Evolutionary conservation across 2,329 filamentous ascomycete genomes (phyloP), one percentile per base, ranked within the genome.

Genomic region (Tolypocladium endophyticum): DNA sequence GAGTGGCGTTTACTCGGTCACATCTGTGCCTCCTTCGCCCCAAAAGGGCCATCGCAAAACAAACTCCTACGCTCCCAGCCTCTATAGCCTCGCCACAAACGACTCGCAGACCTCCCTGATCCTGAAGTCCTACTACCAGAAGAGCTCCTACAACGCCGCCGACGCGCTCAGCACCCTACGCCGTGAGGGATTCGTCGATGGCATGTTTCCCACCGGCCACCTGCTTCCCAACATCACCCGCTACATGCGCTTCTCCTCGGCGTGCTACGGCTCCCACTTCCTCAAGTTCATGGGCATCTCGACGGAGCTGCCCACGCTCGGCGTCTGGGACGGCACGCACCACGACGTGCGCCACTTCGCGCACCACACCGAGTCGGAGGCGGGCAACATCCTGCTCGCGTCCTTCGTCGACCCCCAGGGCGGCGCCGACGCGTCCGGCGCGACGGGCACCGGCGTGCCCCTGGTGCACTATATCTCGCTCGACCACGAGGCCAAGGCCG

Each of bases 401-500:
- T 90, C 87, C 0, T 89, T 88, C 66, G 82, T 88, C 47, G 87
- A 90, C 66, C 80, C 84, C 2, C 81, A 87, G 59, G 87, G 87
- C 36, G 86, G 86, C 3, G 82, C 85, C 2, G 86, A 88, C 65
- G 79, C 83, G 0, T 80, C 81, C 4, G 87, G 87, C 1, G 80
- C 84, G 28, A 87, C 83, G 1, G 82, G 83, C 41, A 86, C 83
- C 0, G 86, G 86, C 0, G 81, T 89, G 59, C 87, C 87, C 1
- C 77, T 90, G 23, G 87, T 90, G 2, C 87, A 90, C 70, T 90
- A 89, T 65, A 82, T 90, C 41, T 86, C 86, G 1, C 74, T 90
- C 0, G 87, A 90, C 64, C 86, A 88, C 66, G 84, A 87, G 57
- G 87, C 87, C 1, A 87, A 85, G 66, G 87, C 87, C 0, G 84